Percentiles rank a stretch among this genome's conserved stretches.
These are phyloP conservation scores for Tetrahymena malaccensis DNA, from an alignment of 73 alveolate species.

Conservation along the genomic window DNA sequence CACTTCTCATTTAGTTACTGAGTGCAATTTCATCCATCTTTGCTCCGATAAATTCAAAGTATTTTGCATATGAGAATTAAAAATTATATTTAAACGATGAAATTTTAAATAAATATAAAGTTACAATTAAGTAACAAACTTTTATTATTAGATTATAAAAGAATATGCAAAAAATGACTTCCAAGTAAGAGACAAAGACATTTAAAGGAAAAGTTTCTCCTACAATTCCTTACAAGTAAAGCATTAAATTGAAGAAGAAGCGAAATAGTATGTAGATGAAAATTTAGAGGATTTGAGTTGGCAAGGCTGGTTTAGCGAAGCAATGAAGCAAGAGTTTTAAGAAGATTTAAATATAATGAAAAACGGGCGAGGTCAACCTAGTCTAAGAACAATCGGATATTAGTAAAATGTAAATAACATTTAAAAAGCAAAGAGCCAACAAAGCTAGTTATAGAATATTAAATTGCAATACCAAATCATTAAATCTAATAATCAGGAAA, in stretches of 20 bases:
- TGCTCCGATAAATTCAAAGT: background rate
- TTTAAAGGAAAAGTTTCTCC: background rate
- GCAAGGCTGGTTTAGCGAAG: background rate
- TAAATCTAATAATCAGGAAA: too few species aligned
- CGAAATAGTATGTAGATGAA: background rate
- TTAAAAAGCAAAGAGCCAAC: background rate
- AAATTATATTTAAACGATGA: too few species aligned
- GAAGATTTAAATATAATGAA: background rate
- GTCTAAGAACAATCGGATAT: background rate
- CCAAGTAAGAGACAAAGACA: background rate
- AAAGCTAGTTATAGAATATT: background rate
- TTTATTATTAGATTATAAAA: background rate
- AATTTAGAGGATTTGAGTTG: background rate
- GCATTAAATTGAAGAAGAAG: background rate
- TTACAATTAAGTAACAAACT: too few species aligned
- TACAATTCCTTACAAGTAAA: background rate
- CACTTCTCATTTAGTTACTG: background rate
- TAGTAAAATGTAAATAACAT: background rate
- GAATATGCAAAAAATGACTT: background rate
- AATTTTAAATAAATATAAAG: too few species aligned
- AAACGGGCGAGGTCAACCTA: background rate
- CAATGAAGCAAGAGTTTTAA: background rate
- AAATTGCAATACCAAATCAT: background rate
- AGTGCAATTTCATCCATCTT: background rate
- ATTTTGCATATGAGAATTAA: background rate